A percentile compares a stretch with the other conserved stretches of the same genome.
Conservation (phyloP, 768 basidiomycete genomes). For the Leucogyrophana mollusca region DNA sequence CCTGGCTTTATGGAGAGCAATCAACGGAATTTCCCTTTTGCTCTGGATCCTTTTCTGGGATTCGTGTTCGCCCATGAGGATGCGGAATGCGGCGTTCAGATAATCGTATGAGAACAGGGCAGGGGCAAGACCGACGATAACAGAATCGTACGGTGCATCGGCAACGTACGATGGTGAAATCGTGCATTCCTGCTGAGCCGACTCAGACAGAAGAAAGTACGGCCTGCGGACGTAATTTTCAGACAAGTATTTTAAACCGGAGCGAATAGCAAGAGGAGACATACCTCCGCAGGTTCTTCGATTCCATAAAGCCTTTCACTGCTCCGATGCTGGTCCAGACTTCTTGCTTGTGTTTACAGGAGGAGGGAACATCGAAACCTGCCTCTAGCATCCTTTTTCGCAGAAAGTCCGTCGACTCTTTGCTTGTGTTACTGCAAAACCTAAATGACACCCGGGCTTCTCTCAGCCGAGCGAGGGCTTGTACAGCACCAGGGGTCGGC, state of each 20-base stretch:
- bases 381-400: constrained; percentile 41
- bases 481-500: constrained; percentile 47
- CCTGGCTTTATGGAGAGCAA: constrained; percentile 60
- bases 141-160: constrained; percentile 45
- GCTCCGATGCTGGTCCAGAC: constrained; percentile 68
- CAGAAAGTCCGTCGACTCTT: constrained; percentile 52
- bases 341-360: constrained; percentile 31
- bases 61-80: constrained; percentile 47
- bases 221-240: constrained; percentile 36
- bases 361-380: constrained; percentile 44
- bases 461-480: constrained; percentile 40
- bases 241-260: neutral
- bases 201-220: constrained; percentile 53
- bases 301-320: constrained; percentile 43
- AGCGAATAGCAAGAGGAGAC: neutral
- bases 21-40: constrained; percentile 33
- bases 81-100: constrained; percentile 66
- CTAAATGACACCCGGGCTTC: constrained; percentile 41
- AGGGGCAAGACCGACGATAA: constrained; percentile 65
- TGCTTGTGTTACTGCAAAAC: constrained; percentile 69
- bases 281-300: constrained; percentile 42
- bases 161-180: constrained; percentile 9
- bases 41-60: constrained; percentile 4
- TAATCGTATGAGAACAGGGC: constrained; percentile 46
- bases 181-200: constrained; percentile 43